Conservation (phyloP, 139 green algal genomes). For the Picochlorum costavermella region DNA sequence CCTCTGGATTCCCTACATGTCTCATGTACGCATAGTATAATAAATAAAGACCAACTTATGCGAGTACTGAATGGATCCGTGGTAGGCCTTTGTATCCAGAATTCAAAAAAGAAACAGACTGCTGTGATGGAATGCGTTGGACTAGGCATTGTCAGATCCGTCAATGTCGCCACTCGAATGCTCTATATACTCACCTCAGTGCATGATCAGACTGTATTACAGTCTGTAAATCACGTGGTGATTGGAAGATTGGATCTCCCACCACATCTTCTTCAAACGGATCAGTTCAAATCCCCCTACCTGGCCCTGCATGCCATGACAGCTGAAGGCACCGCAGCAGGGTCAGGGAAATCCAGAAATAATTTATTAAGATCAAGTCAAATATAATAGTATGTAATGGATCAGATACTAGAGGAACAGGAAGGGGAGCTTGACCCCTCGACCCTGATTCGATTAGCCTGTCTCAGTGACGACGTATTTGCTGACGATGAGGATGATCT, state of each 20-base stretch:
- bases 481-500: not conserved
- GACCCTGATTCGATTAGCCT: no score
- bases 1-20: not conserved
- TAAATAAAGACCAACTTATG: constrained; percentile 26
- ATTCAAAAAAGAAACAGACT: not conserved
- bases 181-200: constrained; percentile 57
- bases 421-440: no score
- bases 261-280: constrained; percentile 39
- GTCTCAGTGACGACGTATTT: not conserved
- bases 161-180: constrained; percentile 30
- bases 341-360: constrained; percentile 46
- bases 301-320: constrained; percentile 46
- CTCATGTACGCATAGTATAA: constrained; percentile 27
- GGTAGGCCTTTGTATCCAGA: constrained; percentile 44
- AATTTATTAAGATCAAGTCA: constrained; percentile 28
- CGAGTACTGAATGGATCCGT: constrained; percentile 56
- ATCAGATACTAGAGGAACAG: no score
- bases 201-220: constrained; percentile 13
- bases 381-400: not conserved
- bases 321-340: constrained; percentile 48
- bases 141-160: constrained; percentile 55
- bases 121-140: constrained; percentile 44
- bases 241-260: constrained; percentile 64
- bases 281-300: constrained; percentile 38
- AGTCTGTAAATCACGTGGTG: constrained; percentile 36